Evolutionary conservation across 2,329 filamentous ascomycete species (phyloP), one percentile per base, ranked within the genome.

Genomic region (Shiraia sp.): DNA sequence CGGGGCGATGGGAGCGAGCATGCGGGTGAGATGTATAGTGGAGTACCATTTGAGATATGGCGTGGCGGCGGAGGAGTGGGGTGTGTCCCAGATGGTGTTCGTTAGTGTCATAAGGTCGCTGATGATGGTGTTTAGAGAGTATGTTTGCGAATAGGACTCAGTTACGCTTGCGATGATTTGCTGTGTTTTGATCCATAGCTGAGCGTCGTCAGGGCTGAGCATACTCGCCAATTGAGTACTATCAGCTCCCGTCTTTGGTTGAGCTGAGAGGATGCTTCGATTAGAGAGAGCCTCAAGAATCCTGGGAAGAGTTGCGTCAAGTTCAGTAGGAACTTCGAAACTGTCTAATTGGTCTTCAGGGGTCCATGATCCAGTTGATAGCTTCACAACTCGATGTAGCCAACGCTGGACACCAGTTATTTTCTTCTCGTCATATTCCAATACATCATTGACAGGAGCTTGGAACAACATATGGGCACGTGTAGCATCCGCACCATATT

Each of bases 381-480:
- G 71, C 31, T 83, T 81, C 65, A 84, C 73, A 12, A 95, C 64
- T 14, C 87, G 79, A 3, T 77, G 75, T 12, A 95, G 77, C 90
- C 90, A 96, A 37, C 90, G 81, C 35, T 87, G 86, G 13, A 95
- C 80, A 2, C 90, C 90, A 0, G 83, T 75, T 35, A 96, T 92
- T 66, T 90, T 92, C 28, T 79, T 74, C 60, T 89, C 88, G 39
- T 95, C 89, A 90, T 90, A 96, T 65, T 93, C 88, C 2, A 96
- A 78, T 1, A 93, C 81, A 42, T 95, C 90, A 29, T 78, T 83
- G 10, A 95, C 87, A 0, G 90, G 89, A 1, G 90, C 90, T 57
- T 91, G 87, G 73, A 96, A 95, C 6, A 96, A 78, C 63, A 96
- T 88, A 64, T 96, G 90, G 3, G 89, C 89, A 41, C 90, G 78